phyloP scores from a whole-genome alignment of 108 stramenopile species.

The Nitzschia palea region DNA sequence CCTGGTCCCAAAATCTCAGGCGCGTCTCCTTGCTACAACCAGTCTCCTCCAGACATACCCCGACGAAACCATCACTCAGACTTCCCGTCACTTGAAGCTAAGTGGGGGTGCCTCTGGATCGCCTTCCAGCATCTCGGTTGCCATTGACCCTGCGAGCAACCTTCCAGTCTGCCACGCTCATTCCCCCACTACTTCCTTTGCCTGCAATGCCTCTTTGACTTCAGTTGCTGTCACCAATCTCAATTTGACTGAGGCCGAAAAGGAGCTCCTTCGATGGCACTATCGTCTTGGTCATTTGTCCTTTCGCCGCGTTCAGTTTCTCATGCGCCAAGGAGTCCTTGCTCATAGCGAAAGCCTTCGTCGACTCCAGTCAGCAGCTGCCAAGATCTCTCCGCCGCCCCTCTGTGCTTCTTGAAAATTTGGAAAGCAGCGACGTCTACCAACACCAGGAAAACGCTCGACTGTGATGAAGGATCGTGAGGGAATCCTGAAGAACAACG shows the following conservation, averaged over 20 bases:
- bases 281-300: constrained; percentile 27
- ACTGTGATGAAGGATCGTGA: background rate
- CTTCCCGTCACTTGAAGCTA: background rate
- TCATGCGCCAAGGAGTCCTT: constrained; percentile 7
- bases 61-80: background rate
- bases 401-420: constrained; percentile 22
- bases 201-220: background rate
- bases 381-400: background rate
- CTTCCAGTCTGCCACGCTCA: background rate
- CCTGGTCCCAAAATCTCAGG: background rate
- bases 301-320: constrained; percentile 12
- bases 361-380: constrained; percentile 9
- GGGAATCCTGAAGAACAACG: constrained; percentile 3
- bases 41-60: constrained; percentile 3
- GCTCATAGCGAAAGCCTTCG: background rate
- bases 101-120: background rate
- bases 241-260: constrained; percentile 31
- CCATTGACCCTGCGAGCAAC: background rate
- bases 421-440: constrained; percentile 19
- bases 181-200: background rate
- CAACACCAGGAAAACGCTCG: background rate
- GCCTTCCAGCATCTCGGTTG: background rate
- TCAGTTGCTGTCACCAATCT: constrained; percentile 15
- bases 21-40: background rate
- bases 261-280: constrained; percentile 36